Conservation (phyloP, 495 filamentous ascomycete genomes). For the Neurospora sp. region DNA sequence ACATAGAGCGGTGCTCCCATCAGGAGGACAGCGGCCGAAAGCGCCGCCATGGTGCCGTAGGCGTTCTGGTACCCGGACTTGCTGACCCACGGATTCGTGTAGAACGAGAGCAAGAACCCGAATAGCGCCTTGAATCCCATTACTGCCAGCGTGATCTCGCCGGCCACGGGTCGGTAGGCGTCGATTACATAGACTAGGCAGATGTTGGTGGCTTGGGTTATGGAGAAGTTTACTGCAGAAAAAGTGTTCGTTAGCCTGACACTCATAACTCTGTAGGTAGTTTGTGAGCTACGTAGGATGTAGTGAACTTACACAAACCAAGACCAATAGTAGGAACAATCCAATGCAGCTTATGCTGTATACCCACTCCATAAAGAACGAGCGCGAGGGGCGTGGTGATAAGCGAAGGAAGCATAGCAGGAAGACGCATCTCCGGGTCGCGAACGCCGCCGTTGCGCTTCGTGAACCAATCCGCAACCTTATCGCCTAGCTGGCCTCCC, state of each 20-base stretch:
- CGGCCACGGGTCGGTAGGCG: slow-evolving; percentile 44
- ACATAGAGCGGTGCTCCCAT: slow-evolving; percentile 36
- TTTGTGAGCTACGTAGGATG: neutral
- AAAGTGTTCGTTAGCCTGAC: neutral
- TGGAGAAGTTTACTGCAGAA: slow-evolving; percentile 38
- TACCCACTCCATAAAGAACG: slow-evolving; percentile 43
- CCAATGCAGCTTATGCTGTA: slow-evolving; percentile 41
- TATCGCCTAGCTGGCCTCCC: slow-evolving; percentile 42
- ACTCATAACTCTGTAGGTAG: neutral
- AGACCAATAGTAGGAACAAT: slow-evolving; percentile 45
- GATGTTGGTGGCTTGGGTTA: slow-evolving; percentile 40
- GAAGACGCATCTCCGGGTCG: slow-evolving; percentile 47
- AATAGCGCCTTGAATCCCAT: slow-evolving; percentile 47
- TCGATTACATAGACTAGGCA: slow-evolving; percentile 46
- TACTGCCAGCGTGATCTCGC: slow-evolving; percentile 40
- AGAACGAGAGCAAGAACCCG: slow-evolving; percentile 50
- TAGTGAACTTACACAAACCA: slow-evolving; percentile 24
- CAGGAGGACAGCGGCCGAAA: slow-evolving; percentile 31
- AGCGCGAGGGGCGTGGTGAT: slow-evolving; percentile 36
- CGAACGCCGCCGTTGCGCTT: slow-evolving; percentile 41
- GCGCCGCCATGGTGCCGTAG: slow-evolving; percentile 45
- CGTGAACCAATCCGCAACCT: slow-evolving; percentile 40
- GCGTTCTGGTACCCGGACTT: slow-evolving; percentile 38
- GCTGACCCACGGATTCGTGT: slow-evolving; percentile 50
- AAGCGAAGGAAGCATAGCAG: slow-evolving; percentile 33